Evolutionary conservation across 192 early-diverging fungal genomes (phyloP), one percentile per base, ranked within the genome.

Genomic region (Spizellomyces sp.): DNA sequence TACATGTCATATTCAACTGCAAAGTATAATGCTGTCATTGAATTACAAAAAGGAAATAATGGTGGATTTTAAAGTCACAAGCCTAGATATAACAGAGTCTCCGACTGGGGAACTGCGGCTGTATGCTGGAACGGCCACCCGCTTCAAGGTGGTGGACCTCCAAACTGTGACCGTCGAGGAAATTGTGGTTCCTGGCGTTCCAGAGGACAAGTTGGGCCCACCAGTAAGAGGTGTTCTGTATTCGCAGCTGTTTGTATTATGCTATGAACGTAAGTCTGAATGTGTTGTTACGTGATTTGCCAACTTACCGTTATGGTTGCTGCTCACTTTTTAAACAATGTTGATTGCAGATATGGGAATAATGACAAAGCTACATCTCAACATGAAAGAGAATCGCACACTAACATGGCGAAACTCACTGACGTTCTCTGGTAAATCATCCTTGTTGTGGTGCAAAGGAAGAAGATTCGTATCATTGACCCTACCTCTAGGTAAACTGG

Each of bases 351-450:
- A 76, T 66, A 76, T 76, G 75, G 75, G 75, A n/a, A 64, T 76
- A 27, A 64, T 76, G 58, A 69, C 73, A 36, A 70, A 70, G 50
- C 68, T 70, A 14, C 68, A 70, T 48, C 68, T 70, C 43, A 70
- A 66, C 64, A 71, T 56, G 59, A 71, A 76, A 5, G 74, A 76
- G 12, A 67, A 64, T 10, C 56, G 62, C 47, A 70, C 62, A 17
- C 70, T 87, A 14, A 77, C 67, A 12, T 87, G 85, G 85, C 71
- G 85, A 48, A 77, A 83, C 52, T 74, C 82, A 12, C 60, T 87
- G 3, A 80, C 79, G 10, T 87, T 87, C 77, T 79, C 81, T 17
- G 64, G 73, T 75, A 58, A 10, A 47, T 36, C 27, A 36, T 36
- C 27, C 27, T 36, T 36, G 27, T 36, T 36, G 6, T 27, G 58